phyloP scores from a whole-genome alignment of 345 rosid genomes.

The Populus pruinosa region DNA sequence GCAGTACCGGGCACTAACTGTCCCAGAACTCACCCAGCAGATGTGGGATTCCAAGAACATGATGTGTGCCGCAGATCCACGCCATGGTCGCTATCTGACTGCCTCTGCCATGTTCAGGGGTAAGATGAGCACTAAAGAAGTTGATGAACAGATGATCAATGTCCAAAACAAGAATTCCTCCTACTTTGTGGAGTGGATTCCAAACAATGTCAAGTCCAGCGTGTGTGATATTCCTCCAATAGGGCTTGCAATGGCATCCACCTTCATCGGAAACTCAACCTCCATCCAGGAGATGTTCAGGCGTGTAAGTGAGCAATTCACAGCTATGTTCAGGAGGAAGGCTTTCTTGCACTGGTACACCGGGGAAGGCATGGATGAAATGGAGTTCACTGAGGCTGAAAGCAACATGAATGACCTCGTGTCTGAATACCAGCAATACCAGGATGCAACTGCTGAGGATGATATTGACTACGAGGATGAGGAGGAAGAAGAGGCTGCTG shows the following conservation, averaged over 20 bases:
- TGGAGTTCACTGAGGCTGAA: conserved; percentile 24
- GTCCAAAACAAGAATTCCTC: conserved; percentile 26
- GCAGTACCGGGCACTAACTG: conserved; percentile 21
- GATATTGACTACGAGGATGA: conserved; percentile 18
- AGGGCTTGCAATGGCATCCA: conserved; percentile 17
- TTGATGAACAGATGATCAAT: conserved; percentile 24
- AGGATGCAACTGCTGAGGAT: conserved; percentile 22
- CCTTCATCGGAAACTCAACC: conserved; percentile 25
- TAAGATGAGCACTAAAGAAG: conserved; percentile 28
- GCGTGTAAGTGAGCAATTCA: conserved; percentile 25
- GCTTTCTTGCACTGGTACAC: conserved; percentile 27
- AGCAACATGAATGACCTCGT: conserved; percentile 28
- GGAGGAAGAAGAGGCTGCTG: conserved; percentile 17
- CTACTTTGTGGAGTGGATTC: conserved; percentile 24
- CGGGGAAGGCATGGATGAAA: conserved; percentile 24
- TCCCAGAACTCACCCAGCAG: conserved; percentile 23
- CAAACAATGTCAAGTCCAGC: conserved; percentile 23
- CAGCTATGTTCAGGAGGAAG: conserved; percentile 27
- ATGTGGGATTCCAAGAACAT: conserved; percentile 29
- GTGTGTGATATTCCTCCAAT: conserved; percentile 20
- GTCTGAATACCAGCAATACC: conserved; percentile 25
- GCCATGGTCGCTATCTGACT: conserved; percentile 20
- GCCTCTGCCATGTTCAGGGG: conserved; percentile 30
- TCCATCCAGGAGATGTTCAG: conserved; percentile 28
- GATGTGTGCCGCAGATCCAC: conserved; percentile 26